A percentile compares a stretch with the other conserved stretches of the same genome.
These are phyloP conservation scores for Fusarium stilboides DNA, from an alignment of 2,329 filamentous ascomycete genomes.

Conservation along the genomic window DNA sequence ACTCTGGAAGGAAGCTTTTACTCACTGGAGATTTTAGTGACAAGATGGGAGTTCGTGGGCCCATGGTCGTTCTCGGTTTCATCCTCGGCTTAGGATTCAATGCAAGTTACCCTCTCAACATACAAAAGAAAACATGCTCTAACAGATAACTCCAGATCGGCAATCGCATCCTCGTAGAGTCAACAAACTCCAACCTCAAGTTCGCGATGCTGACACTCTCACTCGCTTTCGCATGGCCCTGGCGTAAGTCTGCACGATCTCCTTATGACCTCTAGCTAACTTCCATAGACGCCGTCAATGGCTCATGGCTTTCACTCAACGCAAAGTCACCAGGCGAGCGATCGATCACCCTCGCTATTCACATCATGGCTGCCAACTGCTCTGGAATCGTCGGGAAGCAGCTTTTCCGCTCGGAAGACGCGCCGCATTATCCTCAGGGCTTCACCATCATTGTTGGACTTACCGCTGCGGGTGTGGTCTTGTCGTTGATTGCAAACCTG, in stretches of 20 bases:
- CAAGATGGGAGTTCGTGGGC: conserved; percentile 34
- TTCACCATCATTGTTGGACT: conserved; percentile 45
- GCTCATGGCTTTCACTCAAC: conserved; percentile 49
- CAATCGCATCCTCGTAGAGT: conserved; percentile 49
- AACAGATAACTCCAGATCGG: conserved; percentile 39
- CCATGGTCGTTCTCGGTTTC: conserved; percentile 38
- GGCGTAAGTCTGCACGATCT: conserved; percentile 47
- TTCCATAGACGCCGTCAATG: conserved; percentile 41
- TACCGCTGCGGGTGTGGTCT: conserved; percentile 15
- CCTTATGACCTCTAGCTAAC: not conserved
- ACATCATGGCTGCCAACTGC: conserved; percentile 51
- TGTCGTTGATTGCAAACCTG: conserved; percentile 32
- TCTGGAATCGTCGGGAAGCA: conserved; percentile 49
- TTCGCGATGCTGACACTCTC: conserved; percentile 51
- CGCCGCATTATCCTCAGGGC: conserved; percentile 44
- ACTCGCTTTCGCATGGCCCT: conserved; percentile 49
- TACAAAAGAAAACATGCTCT: not conserved
- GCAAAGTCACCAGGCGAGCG: conserved; percentile 47
- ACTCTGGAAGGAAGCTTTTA: no score
- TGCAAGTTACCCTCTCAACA: not conserved
- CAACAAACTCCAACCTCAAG: conserved; percentile 44
- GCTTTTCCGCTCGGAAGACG: conserved; percentile 48
- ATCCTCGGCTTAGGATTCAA: conserved; percentile 29
- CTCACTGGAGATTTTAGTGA: conserved; percentile 21
- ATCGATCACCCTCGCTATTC: conserved; percentile 49